These are phyloP conservation scores for Hyaloscypha bicolor DNA, from an alignment of 495 filamentous ascomycete species.

Conservation along the genomic window DNA sequence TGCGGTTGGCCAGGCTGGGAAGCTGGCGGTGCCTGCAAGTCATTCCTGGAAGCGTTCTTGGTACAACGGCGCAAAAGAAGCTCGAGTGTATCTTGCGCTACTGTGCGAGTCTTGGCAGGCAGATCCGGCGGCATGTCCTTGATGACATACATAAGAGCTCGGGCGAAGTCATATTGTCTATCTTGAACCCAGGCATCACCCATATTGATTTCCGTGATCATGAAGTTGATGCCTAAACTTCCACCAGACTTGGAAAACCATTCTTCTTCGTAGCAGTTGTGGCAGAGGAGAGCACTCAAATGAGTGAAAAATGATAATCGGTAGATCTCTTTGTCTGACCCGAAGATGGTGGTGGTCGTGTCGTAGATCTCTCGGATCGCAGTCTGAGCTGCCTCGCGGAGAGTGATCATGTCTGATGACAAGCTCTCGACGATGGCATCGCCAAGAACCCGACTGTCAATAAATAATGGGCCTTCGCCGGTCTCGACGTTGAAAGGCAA, in stretches of 20 bases:
- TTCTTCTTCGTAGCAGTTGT: slow-evolving; percentile 93
- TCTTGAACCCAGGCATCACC: slow-evolving; percentile 81
- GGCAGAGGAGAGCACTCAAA: slow-evolving; percentile 79
- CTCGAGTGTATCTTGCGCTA: slow-evolving; percentile 80
- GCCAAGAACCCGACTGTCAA: slow-evolving; percentile 83
- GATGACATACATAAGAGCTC: slow-evolving; percentile 89
- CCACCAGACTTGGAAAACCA: slow-evolving; percentile 98
- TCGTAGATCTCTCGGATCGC: slow-evolving; percentile 77
- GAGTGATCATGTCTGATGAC: slow-evolving; percentile 74
- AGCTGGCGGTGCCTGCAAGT: slow-evolving; percentile 55
- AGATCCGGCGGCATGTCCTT: slow-evolving; percentile 96
- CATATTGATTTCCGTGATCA: slow-evolving; percentile 77
- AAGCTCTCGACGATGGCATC: slow-evolving; percentile 88
- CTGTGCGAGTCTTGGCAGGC: slow-evolving; percentile 79
- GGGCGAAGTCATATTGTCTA: slow-evolving; percentile 80
- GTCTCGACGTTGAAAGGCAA: slow-evolving; percentile 79
- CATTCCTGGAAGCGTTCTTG: slow-evolving; percentile 71
- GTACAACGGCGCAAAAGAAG: slow-evolving; percentile 75
- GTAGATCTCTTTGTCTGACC: slow-evolving; percentile 65
- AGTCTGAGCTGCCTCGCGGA: slow-evolving; percentile 82
- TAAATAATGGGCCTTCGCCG: slow-evolving; percentile 81
- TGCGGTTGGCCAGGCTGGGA: slow-evolving; percentile 38
- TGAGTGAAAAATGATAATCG: slow-evolving; percentile 81
- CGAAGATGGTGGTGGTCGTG: slow-evolving; percentile 79
- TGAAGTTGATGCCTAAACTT: slow-evolving; percentile 80